A percentile compares a stretch with the other conserved stretches of the same genome.
Conservation (phyloP, 2,329 filamentous ascomycete genomes). For the Colletotrichum musae region DNA sequence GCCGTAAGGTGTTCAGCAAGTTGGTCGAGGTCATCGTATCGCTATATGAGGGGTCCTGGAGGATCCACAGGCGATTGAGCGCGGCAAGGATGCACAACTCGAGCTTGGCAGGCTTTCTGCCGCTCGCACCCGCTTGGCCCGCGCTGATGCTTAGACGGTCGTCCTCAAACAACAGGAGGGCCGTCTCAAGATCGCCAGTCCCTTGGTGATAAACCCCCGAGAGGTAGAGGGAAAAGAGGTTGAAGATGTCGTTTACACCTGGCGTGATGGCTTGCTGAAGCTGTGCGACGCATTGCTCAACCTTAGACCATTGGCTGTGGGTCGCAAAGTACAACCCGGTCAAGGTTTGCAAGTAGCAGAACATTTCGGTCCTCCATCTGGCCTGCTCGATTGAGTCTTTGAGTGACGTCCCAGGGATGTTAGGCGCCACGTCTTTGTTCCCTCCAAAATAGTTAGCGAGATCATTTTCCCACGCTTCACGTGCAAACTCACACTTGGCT, state of each 20-base stretch:
- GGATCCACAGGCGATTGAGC: slow-evolving; percentile 80
- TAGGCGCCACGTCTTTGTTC: slow-evolving; percentile 48
- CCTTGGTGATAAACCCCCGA: slow-evolving; percentile 83
- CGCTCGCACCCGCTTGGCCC: slow-evolving; percentile 53
- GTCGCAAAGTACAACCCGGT: slow-evolving; percentile 79
- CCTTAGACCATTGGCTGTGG: slow-evolving; percentile 78
- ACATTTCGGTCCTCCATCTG: slow-evolving; percentile 76
- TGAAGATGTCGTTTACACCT: slow-evolving; percentile 50
- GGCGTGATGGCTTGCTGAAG: slow-evolving; percentile 56
- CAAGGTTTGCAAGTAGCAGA: slow-evolving; percentile 79
- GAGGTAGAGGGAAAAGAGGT: slow-evolving; percentile 77
- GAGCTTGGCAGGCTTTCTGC: slow-evolving; percentile 66
- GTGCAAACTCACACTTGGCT: slow-evolving; percentile 59
- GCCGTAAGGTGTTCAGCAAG: slow-evolving; percentile 76
- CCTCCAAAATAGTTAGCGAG: slow-evolving; percentile 33
- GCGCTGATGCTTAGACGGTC: slow-evolving; percentile 69
- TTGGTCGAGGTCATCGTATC: slow-evolving; percentile 71
- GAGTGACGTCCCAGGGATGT: slow-evolving; percentile 64
- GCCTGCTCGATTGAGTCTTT: slow-evolving; percentile 70
- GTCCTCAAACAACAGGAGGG: slow-evolving; percentile 77
- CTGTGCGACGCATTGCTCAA: slow-evolving; percentile 69
- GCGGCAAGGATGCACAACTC: slow-evolving; percentile 77
- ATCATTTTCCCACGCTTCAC: not conserved
- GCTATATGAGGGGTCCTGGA: slow-evolving; percentile 72
- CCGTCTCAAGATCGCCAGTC: slow-evolving; percentile 78